phyloP scores from a whole-genome alignment of 2,329 filamentous ascomycete genomes.

The Chrysosporium queenslandicum region DNA sequence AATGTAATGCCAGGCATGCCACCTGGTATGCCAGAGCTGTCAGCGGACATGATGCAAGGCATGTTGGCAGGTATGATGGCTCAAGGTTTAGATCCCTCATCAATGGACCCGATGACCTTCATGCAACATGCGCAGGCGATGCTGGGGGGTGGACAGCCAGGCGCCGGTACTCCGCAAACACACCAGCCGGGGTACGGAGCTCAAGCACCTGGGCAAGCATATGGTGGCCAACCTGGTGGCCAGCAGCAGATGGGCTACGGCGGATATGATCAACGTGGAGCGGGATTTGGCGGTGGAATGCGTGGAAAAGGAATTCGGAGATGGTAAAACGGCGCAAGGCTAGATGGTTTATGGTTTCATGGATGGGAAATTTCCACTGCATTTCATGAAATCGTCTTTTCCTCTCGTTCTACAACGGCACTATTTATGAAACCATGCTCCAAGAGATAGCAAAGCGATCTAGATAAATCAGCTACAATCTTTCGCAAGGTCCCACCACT shows the following conservation, averaged over 20 bases:
- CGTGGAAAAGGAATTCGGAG: conserved; percentile 30
- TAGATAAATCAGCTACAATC: too few species aligned
- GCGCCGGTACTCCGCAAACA: conserved; percentile 30
- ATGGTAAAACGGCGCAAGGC: conserved; percentile 24
- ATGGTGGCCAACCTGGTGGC: conserved; percentile 28
- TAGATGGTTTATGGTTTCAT: background rate
- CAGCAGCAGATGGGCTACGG: conserved; percentile 37
- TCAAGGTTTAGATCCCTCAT: conserved; percentile 44
- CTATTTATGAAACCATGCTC: too few species aligned
- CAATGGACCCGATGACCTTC: conserved; percentile 46
- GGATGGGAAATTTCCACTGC: too few species aligned
- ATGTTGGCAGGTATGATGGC: conserved; percentile 48
- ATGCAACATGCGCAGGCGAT: conserved; percentile 46
- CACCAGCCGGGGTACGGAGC: conserved; percentile 29
- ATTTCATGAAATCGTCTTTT: too few species aligned
- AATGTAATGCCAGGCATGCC: conserved; percentile 37
- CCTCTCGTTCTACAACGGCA: too few species aligned
- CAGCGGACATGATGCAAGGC: conserved; percentile 49
- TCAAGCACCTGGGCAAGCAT: conserved; percentile 27
- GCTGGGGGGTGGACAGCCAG: conserved; percentile 37
- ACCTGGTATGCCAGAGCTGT: conserved; percentile 43
- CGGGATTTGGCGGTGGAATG: conserved; percentile 28
- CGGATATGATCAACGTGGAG: conserved; percentile 34
- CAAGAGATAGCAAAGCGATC: too few species aligned
- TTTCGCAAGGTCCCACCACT: too few species aligned